Base-by-base conservation (phyloP, 169 alveolate genomes). In the Plasmodium blacklocki region DNA sequence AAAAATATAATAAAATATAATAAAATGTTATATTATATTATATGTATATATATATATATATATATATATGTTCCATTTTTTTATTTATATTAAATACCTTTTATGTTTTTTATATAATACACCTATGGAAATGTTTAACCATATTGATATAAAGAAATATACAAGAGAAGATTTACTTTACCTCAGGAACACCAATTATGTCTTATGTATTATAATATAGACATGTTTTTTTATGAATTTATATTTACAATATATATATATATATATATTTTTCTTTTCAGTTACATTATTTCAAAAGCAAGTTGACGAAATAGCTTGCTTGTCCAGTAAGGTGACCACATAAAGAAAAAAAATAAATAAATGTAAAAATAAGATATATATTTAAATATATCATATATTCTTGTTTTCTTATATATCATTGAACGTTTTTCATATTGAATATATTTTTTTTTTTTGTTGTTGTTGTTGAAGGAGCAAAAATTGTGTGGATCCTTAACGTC, bases 311-410 rank as follows among this genome's bases (percentile, higher is more conserved):
- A 74, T 74, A 66, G 74, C 74, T 8, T 73, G n/a, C 32, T 29
- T 74, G 63, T 74, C 88, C 32, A 74, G 88, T 47, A 15, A 47
- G 63, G 88, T 74, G 63, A 66, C 26, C 29, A 60, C 29, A 68
- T 47, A 59, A 64, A 50, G 39, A 32, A 74, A 47, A 23, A 47
- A 58, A 12, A 52, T 12, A 52, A 73, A 11, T 52, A 52, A 52
- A 52, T 52, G 62, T 3, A 15, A 14, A 52, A 12, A 52, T 52
- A 52, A 59, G n/a, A 59, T 19, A 59, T 59, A 59, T 59, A 6
- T 19, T 19, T 59, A 59, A 15, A 62, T 62, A 62, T 23, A 62
- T 18, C 4, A n/a, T n/a, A 18, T 58, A 15, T 58, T 14, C 21
- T 19, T 0, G 2, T 8, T 12, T n/a, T n/a, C n/a, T n/a, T n/a